Evolutionary conservation across 2,329 filamentous ascomycete genomes (phyloP), one percentile per base, ranked within the genome.

Genomic region (Epichloe amarillans): DNA sequence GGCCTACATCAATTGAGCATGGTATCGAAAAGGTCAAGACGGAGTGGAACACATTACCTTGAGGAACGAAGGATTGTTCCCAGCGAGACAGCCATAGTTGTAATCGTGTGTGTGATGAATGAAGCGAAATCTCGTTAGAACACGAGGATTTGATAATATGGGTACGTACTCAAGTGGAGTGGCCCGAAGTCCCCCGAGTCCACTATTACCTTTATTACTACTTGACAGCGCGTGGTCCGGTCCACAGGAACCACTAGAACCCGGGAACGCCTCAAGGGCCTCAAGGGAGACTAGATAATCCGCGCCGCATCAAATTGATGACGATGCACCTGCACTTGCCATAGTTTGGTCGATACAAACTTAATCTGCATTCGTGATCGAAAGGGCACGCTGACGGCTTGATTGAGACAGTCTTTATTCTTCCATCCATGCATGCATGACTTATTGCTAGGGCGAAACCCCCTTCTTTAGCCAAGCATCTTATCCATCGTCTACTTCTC

Each of bases 221-320:
- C 23, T 23, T 23, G 23, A 23, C 23, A 23, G 23, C 23, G 23
- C 23, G 23, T 26, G 23, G 7, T 26, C 26, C 26, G 26, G 3
- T 26, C 26, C 26, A 26, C 26, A 8, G 26, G 26, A 26, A 3
- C 26, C 26, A 26, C 14, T 26, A 26, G 14, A 21, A n/a, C 12
- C 23, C 41, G 30, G n/a, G 26, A 35, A 21, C 10, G 17, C 39
- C 37, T 17, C 47, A 21, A 38, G 45, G 50, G 19, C 30, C 37
- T 17, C 47, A 21, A 38, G 45, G 50, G 19, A 46, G 15, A 8
- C 40, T 43, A 54, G 50, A 55, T 54, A 51, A 53, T 55, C 54
- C 54, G 54, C 11, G 17, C 51, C 51, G 48, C 46, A 33, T 38
- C 12, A 19, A 42, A 21, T 26, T 46, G 35, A 49, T 52, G 52